Evolutionary conservation across 345 rosid species (phyloP), one percentile per base, ranked within the genome.

Genomic region (Pistacia atlantica): DNA sequence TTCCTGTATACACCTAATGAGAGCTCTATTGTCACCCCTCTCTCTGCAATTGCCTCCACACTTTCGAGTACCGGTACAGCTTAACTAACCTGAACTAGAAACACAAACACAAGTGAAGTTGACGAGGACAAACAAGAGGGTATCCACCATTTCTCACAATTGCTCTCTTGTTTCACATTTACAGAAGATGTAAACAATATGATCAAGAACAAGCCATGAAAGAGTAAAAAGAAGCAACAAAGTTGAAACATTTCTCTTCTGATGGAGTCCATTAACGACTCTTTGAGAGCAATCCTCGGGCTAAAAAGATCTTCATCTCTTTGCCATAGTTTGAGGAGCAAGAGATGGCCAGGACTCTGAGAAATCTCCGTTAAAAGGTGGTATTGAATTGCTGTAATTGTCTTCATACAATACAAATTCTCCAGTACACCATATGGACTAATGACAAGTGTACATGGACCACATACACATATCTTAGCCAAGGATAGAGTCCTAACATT

Each of bases 311-410:
- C 83, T 80, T 97, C 97, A 60, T 97, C 99, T 81, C 99, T 85
- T 75, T 94, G 96, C 98, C 98, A 91, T 51, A 94, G 84, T 80
- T 97, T 94, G 67, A 94, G 84, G 28, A 94, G 99, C 80, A 97
- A 83, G 25, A 94, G 85, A 77, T 97, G 99, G 52, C 99, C 99
- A 1, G 99, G 98, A 83, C 94, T 88, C 62, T 80, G 81, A 28
- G 98, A 97, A 80, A 97, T 97, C 73, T 97, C 98, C 79, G 87
- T 84, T 33, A 92, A 62, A 28, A 98, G 99, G 84, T 97, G 99
- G 69, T 92, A 88, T 78, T 92, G 97, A 70, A 97, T 87, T 69
- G 91, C 96, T 4, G 81, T 66, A 60, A 86, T 77, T 9, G 86
- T 75, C 80, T 77, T 75, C 65, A 85, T 76, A 64, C 80, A 76